Base-by-base conservation (phyloP, 257 asterid genomes). In the Rehmannia glutinosa region DNA sequence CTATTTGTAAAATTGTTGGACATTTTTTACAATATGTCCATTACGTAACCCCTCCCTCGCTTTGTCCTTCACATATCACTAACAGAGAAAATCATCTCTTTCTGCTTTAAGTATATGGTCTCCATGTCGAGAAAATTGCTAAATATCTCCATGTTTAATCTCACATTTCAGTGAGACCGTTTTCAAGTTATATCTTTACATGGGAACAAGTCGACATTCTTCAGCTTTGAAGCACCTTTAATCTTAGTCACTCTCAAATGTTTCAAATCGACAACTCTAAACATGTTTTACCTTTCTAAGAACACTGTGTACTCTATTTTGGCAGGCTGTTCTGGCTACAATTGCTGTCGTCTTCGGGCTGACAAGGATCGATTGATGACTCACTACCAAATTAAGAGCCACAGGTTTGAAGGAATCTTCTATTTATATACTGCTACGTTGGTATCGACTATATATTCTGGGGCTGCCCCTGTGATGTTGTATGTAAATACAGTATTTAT, bases 321-420 rank as follows among this genome's bases (percentile, higher is more conserved):
- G 42, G 49, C 78, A 92, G 97, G 98, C 97, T 61, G 80, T 86
- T 76, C 75, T 92, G 52, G 86, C 87, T 28, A 53, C 91, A 2
- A 49, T 92, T 50, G 96, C 88, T 2, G 3, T 78, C 35, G 2
- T 90, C 79, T 76, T 90, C 19, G 97, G 98, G 57, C 72, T 84
- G 72, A 84, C 84, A 25, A 60, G 66, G 54, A 47, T 64, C 46
- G 81, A 77, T 77, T 87, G 78, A 75, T 67, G 83, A 38, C 28
- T 54, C 66, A 23, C 55, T 25, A 8, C 55, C 27, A 3, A 16
- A n/a, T n/a, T n/a, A n/a, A 21, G 54, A 35, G 8, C 19, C 60
- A 35, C 28, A 46, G 57, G 66, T 41, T 43, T n/a, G 23, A 24
- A 66, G 23, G 6, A 25, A 54, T 51, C 21, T 8, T 15, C 7